Base-by-base conservation (phyloP, 2,329 filamentous ascomycete genomes). In the Parastagonospora nodorum region DNA sequence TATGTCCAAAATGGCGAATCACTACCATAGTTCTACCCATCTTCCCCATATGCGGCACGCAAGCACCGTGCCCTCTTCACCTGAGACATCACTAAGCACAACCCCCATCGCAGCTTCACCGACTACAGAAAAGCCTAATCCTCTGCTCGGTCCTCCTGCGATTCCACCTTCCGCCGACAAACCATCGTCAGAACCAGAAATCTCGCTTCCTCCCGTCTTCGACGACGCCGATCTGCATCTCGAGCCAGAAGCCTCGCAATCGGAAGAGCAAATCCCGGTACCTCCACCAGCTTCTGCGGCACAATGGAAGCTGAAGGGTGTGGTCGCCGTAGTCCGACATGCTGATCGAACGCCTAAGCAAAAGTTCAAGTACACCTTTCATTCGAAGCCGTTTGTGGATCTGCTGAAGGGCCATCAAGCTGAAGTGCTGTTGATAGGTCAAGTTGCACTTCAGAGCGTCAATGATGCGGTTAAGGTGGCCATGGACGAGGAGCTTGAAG, bases 281-380 rank as follows among this genome's bases (percentile, higher is more conserved):
- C 80, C 79, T 6, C 76, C 79, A 5, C 79, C 80, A 30, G 76
- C 78, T 2, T 89, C 88, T 0, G 97, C 97, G 66, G 92, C 96
- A 67, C 91, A 94, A 9, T 99, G 94, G 94, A 97, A 96, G 73
- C 80, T 99, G 45, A 99, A 99, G 76, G 94, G 94, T 10, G 92
- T 99, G 76, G 93, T 99, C 0, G 93, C 92, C 2, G 94, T 99
- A 12, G 92, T 99, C 59, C 86, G 94, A 27, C 94, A 99, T 74
- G 95, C 95, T 2, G 94, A 99, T 76, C 88, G 94, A 49, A 99
- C 94, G 1, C 94, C 94, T 2, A 99, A 99, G 76, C 94, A 99
- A 67, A 99, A 99, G 72, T 97, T 97, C 81, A 99, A 99, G 72
- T 99, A 97, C 67, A 99, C 94, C 0, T 97, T 99, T 65, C 94